Evolutionary conservation across 176 grass and related monocot genomes (phyloP), one percentile per base, ranked within the genome.

Genomic region (Panicum miliaceum): DNA sequence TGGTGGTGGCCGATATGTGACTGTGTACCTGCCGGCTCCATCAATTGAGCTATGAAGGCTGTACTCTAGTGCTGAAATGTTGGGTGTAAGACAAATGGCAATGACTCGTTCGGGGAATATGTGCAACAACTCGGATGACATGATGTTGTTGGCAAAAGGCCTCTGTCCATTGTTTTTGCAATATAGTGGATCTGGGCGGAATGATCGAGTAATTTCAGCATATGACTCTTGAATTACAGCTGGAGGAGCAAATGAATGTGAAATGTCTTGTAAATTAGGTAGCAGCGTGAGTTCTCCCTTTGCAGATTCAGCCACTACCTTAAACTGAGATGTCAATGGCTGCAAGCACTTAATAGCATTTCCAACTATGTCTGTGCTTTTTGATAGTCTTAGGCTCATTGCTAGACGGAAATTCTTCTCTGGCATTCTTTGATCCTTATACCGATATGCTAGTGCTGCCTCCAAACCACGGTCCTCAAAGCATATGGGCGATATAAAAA

Each of bases 381-480:
- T 46, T 4, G 46, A 40, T 12, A 81, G 29, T 16, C 47, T 46
- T 11, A 81, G 12, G 10, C 15, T 1, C 48, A 81, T 29, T 13
- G 0, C 0, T 3, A 81, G 13, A 3, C 0, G 0, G 15, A 81
- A 26, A 26, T 5, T 3, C 18, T 54, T 34, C 0, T 4, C 6
- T 32, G 29, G 29, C 16, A 18, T 18, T 2, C 14, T 52, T 0
- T 18, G 14, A n/a, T 59, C 57, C 2, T 11, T 2, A 18, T 23
- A n/a, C 1, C 11, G 3, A 59, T 25, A 64, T 0, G 0, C 0
- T 22, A 64, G 0, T 1, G 0, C 0, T n/a, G 46, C 62, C 2
- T 40, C 20, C 14, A 25, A 3, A 2, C 46, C 63, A 26, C 9
- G 64, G 5, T 40, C 47, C 18, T 81, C 62, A 2, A 15, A 14